Conservation (phyloP, 345 rosid genomes). For the Combretum micranthum region DNA sequence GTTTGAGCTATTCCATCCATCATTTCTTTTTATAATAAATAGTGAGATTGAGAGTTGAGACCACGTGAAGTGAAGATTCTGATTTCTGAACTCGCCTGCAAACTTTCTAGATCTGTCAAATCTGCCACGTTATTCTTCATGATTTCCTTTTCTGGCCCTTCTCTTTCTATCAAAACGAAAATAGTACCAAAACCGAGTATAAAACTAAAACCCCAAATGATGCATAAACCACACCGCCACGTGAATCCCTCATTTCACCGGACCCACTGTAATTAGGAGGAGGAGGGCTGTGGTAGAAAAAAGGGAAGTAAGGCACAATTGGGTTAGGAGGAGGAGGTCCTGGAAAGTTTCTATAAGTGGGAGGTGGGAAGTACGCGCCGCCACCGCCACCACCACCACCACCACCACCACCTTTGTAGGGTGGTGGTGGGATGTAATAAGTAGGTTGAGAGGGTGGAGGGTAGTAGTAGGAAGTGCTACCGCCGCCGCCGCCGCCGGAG, state of each 20-base stretch:
- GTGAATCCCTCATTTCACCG: neutral
- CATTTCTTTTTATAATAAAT: too few relatives aligned
- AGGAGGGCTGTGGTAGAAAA: constrained; percentile 67
- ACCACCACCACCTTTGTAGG: constrained; percentile 14
- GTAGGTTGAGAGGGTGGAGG: constrained; percentile 53
- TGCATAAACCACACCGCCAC: too few relatives aligned
- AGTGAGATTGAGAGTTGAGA: too few relatives aligned
- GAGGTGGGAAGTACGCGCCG: constrained; percentile 43
- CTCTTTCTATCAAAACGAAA: neutral
- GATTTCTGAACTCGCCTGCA: neutral
- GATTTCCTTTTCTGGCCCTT: neutral
- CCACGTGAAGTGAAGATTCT: too few relatives aligned
- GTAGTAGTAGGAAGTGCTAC: constrained; percentile 41
- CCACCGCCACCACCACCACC: constrained; percentile 39
- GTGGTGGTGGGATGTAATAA: constrained; percentile 48
- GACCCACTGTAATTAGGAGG: constrained; percentile 22
- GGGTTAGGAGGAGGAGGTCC: constrained; percentile 93
- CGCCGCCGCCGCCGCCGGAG: constrained; percentile 33
- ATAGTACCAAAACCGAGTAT: neutral
- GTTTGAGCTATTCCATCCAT: too few relatives aligned
- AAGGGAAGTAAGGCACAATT: constrained; percentile 97
- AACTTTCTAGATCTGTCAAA: neutral
- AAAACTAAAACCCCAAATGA: neutral
- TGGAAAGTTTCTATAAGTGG: constrained; percentile 32
- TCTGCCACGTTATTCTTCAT: neutral